Evolutionary conservation across 2,329 filamentous ascomycete species (phyloP), one percentile per base, ranked within the genome.

Genomic region (Fusarium bulbicola): DNA sequence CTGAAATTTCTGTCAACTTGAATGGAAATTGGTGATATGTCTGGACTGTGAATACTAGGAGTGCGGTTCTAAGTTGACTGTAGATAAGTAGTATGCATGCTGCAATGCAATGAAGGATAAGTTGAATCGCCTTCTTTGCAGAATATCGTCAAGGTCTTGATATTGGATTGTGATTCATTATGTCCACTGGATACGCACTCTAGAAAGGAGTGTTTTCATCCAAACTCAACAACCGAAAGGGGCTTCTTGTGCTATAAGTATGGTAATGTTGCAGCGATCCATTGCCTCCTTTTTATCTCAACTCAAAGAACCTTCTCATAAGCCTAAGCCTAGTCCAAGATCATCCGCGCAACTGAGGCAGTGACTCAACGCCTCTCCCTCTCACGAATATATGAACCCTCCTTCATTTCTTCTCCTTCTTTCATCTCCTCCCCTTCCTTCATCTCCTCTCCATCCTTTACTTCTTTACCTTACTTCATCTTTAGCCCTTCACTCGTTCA

Each of bases 91-190:
- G 1, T 20, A 52, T 26, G 0, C n/a, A 15, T 36, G 6, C 4
- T 4, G 2, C 12, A 8, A 7, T 0, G 2, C 0, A 14, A 34
- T 2, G 12, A 5, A 7, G 0, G 2, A 24, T 7, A 24, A 20
- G 5, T 26, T 3, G 8, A n/a, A 20, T 6, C 3, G 8, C 2
- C 5, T 4, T 15, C 8, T 36, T 18, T 15, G 3, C 5, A 0
- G 6, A 30, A 16, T 36, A 26, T 36, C 3, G 18, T 26, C 18
- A 52, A 2, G 1, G 3, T 4, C 18, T 36, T 36, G 30, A 26
- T 20, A 0, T 21, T 21, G 18, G 9, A 5, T 11, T 26, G n/a
- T 24, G n/a, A 11, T 26, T 36, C 6, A 26, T 11, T 11, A 3
- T 50, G 30, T 1, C 3, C 0, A 20, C 16, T 18, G 8, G 6